Evolutionary conservation across 148 eudicot genomes (phyloP).

Genomic region (Rhododendron griersonianum): DNA sequence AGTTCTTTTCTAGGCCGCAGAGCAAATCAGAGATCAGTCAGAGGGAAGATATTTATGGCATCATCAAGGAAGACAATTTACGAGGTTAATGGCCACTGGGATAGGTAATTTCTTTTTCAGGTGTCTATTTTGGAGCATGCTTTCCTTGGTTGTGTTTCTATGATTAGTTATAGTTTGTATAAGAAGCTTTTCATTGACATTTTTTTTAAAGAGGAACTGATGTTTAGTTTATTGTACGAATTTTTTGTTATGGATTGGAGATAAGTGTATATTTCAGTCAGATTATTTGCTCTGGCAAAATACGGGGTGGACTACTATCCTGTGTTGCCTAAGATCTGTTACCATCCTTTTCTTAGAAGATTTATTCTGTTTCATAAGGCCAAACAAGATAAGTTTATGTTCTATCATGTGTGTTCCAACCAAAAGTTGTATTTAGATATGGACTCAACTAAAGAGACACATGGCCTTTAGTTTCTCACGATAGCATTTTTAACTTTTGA

Average conservation of each 20-base stretch:
- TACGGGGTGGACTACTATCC: background rate
- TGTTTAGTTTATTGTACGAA: background rate
- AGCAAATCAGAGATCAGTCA: conserved; percentile 34
- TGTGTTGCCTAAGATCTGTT: background rate
- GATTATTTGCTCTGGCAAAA: background rate
- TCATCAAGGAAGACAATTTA: conserved; percentile 40
- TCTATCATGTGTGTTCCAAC: background rate
- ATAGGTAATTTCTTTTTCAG: conserved; percentile 40
- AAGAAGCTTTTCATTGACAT: background rate
- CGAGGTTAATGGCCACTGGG: conserved; percentile 79
- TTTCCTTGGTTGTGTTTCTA: background rate
- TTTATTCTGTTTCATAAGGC: background rate
- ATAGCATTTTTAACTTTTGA: background rate
- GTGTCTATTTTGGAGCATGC: background rate
- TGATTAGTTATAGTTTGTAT: background rate
- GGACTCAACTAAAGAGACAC: background rate
- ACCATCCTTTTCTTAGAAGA: background rate
- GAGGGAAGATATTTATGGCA: conserved; percentile 51
- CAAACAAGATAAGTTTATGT: background rate
- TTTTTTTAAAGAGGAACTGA: background rate
- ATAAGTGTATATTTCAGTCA: background rate
- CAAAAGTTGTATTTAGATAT: background rate
- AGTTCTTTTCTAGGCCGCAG: conserved; percentile 38
- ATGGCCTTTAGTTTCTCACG: background rate
- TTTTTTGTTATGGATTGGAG: background rate